Evolutionary conservation across 2,329 filamentous ascomycete genomes (phyloP), one percentile per base, ranked within the genome.

Genomic region (Botryotinia calthae): DNA sequence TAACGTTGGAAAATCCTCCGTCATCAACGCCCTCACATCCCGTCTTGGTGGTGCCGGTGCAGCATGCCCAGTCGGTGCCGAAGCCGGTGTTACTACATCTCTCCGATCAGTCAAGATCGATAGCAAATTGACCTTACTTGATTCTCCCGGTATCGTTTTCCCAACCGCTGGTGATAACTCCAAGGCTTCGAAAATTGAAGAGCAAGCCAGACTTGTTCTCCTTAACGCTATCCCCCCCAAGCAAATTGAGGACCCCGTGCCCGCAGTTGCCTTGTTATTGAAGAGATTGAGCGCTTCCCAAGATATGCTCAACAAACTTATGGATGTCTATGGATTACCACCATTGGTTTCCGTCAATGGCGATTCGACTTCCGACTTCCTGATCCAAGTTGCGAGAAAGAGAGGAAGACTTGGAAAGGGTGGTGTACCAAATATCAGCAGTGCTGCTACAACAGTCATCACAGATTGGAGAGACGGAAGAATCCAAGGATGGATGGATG

Each of bases 401-500:
- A 89, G 96, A 74, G 96, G 96, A 70, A 87, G 96, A 73, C 86
- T 99, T 25, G 94, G 95, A 68, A 91, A 92, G 77, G 95, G 95
- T 31, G 96, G 96, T 75, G 87, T 98, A 25, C 96, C 96, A 61
- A 99, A 98, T 82, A 83, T 98, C 73, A 87, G 90, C 77, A 90
- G 92, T 71, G 95, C 96, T 12, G 96, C 95, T 75, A 95, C 96
- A 87, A 92, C 93, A 0, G 95, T 99, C 72, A 90, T 99, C 73
- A 96, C 90, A n/a, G 96, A 99, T 84, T 97, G 96, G 93, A 89
- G 96, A 77, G 95, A 98, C 81, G 95, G 95, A 40, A 89, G 96
- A 70, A 97, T 99, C 78, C 94, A 97, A 83, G 95, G 95, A 73
- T 97, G 95, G 95, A 88, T 91, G 65, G 92, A 94, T 78, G 88